A percentile compares a stretch with the other conserved stretches of the same genome.
phyloP scores from a whole-genome alignment of 2,329 filamentous ascomycete species.

The Ophiosphaerella herpotricha region DNA sequence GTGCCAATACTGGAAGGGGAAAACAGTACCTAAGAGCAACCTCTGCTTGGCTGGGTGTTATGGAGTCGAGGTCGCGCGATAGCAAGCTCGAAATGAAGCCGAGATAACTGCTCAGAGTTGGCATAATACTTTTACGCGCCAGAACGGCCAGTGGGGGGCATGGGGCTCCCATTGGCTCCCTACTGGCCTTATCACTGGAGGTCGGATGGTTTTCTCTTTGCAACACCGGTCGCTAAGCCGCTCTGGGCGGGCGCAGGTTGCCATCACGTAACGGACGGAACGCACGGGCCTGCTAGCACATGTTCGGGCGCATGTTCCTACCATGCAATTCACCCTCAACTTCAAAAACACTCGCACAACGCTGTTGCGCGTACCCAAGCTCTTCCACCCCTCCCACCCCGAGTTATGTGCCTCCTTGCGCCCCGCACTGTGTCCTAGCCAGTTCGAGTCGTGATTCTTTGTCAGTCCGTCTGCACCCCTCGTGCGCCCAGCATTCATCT shows the following conservation, averaged over 20 bases:
- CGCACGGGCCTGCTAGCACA: conserved; percentile 34
- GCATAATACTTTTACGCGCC: conserved; percentile 43
- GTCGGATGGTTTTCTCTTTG: conserved; percentile 15
- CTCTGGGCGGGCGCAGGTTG: conserved; percentile 13
- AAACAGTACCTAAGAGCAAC: conserved; percentile 46
- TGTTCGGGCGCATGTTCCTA: conserved; percentile 24
- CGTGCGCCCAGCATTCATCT: conserved; percentile 14
- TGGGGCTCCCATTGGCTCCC: conserved; percentile 28
- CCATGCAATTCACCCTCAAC: conserved; percentile 2
- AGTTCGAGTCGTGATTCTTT: neutral
- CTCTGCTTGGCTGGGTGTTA: conserved; percentile 34
- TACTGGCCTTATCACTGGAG: conserved; percentile 36
- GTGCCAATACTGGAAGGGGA: conserved; percentile 26
- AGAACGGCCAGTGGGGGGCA: conserved; percentile 28
- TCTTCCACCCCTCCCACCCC: conserved; percentile 18
- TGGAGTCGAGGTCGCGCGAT: conserved; percentile 12
- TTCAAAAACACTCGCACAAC: conserved; percentile 41
- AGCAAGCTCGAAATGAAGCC: conserved; percentile 23
- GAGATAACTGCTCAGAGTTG: conserved; percentile 24
- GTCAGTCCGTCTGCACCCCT: neutral
- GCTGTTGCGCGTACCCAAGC: conserved; percentile 20
- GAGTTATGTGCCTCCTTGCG: conserved; percentile 25
- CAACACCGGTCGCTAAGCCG: conserved; percentile 9
- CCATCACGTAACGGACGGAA: conserved; percentile 33
- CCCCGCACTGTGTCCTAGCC: conserved; percentile 30